Base-by-base conservation (phyloP, 768 basidiomycete genomes). In the Lactifluus rugatus region DNA sequence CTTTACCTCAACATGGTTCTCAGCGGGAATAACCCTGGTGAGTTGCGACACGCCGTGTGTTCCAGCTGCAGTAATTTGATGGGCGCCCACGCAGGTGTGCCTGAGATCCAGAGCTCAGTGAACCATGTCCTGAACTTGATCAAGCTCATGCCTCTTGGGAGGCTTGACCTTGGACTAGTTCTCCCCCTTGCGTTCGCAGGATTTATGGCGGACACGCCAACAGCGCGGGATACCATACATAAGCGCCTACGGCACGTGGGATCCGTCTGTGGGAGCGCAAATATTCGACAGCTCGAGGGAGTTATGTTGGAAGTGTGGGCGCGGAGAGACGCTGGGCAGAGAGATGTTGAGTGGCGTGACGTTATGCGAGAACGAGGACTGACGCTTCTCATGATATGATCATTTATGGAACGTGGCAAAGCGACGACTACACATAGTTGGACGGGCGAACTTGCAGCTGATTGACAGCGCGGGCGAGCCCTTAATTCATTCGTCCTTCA, bases 351-450 rank as follows among this genome's bases (percentile, higher is more conserved):
- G 23, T 64, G 63, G 63, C 57, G 63, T 34, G 63, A 64, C 0
- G 57, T 64, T 42, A 64, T 64, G 63, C 63, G 56, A 31, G 63
- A 62, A 16, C 61, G 54, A 19, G 63, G 63, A 36, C 54, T 59
- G 17, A 63, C 61, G 50, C 57, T 63, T 58, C 54, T 64, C 48
- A 57, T 64, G 53, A 54, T 64, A 46, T 64, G 55, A 62, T 34
- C 13, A 13, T n/a, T 34, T 37, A 25, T 48, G 26, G 26, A 42
- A 50, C 21, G 49, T 34, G 48, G 42, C 23, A 17, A 47, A 14
- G 50, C 21, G 31, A 60, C 21, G 37, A 60, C 37, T 52, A 47
- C 36, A 39, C 32, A 19, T 54, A 60, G 39, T 26, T 46, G 52
- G 58, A 42, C 37, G 49, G 34, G 34, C 48, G 54, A 31, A 31